phyloP scores from a whole-genome alignment of 2,329 filamentous ascomycete genomes.

The Fusarium nodosum region DNA sequence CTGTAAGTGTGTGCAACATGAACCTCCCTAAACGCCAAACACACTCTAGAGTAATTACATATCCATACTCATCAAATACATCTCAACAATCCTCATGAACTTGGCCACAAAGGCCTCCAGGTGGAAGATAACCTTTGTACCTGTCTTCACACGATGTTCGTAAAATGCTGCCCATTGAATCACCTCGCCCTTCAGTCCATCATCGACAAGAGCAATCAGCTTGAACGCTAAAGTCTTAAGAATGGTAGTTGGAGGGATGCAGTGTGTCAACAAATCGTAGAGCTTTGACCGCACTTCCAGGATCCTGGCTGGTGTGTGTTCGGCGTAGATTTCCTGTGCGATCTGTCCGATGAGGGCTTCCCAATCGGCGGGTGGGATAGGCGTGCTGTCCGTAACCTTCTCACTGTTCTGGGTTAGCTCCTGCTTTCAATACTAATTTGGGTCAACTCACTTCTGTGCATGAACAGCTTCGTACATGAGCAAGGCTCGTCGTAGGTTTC shows the following conservation, averaged over 20 bases:
- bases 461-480: constrained; percentile 98
- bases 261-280: constrained; percentile 97
- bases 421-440: neutral
- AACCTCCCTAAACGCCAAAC: constrained; percentile 47
- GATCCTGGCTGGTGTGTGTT: constrained; percentile 91
- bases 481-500: constrained; percentile 89
- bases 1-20: constrained; percentile 28
- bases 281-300: constrained; percentile 90
- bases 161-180: constrained; percentile 98
- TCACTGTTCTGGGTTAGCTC: constrained; percentile 72
- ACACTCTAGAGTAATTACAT: constrained; percentile 58
- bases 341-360: constrained; percentile 90
- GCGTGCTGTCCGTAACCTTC: constrained; percentile 86
- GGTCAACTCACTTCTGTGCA: constrained; percentile 84
- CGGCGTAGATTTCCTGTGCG: constrained; percentile 92
- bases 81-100: constrained; percentile 96
- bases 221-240: constrained; percentile 96
- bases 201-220: constrained; percentile 87
- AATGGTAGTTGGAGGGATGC: constrained; percentile 94
- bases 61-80: constrained; percentile 90
- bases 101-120: constrained; percentile 98
- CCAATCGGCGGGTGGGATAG: constrained; percentile 96
- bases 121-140: constrained; percentile 97
- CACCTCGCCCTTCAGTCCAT: constrained; percentile 89
- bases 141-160: constrained; percentile 92